Conservation (phyloP, 2,329 filamentous ascomycete genomes). For the Colletotrichum eremochloae region DNA sequence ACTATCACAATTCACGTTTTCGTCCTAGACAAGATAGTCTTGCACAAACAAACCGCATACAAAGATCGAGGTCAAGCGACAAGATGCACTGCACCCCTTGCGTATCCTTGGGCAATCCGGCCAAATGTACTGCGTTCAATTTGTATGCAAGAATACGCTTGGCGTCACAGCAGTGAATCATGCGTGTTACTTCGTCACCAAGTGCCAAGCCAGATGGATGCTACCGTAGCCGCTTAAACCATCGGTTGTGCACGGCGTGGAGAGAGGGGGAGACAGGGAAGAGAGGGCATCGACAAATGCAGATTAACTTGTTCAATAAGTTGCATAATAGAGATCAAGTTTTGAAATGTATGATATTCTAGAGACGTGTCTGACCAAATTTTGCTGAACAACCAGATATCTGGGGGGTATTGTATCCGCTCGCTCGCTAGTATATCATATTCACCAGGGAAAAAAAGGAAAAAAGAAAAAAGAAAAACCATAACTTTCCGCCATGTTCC, state of each 20-base stretch:
- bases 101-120: background rate
- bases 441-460: slow-evolving; percentile 64
- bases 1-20: background rate
- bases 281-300: too few relatives aligned
- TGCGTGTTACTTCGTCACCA: background rate
- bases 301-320: background rate
- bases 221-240: background rate
- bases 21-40: background rate
- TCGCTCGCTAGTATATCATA: slow-evolving; percentile 47
- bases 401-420: slow-evolving; percentile 54
- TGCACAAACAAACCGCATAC: background rate
- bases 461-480: slow-evolving; percentile 59
- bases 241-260: background rate
- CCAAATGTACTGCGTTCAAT: background rate
- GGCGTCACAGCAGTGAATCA: slow-evolving; percentile 1
- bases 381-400: slow-evolving; percentile 29
- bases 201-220: background rate
- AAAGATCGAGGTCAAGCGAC: background rate
- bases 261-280: background rate
- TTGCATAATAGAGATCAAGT: background rate
- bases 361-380: slow-evolving; percentile 7
- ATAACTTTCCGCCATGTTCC: slow-evolving; percentile 24
- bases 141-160: background rate
- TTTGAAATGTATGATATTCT: slow-evolving; percentile 20
- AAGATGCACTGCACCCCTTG: background rate